These are phyloP conservation scores for Porodaedalea pini DNA, from an alignment of 1,284 basidiomycete species.

Conservation along the genomic window DNA sequence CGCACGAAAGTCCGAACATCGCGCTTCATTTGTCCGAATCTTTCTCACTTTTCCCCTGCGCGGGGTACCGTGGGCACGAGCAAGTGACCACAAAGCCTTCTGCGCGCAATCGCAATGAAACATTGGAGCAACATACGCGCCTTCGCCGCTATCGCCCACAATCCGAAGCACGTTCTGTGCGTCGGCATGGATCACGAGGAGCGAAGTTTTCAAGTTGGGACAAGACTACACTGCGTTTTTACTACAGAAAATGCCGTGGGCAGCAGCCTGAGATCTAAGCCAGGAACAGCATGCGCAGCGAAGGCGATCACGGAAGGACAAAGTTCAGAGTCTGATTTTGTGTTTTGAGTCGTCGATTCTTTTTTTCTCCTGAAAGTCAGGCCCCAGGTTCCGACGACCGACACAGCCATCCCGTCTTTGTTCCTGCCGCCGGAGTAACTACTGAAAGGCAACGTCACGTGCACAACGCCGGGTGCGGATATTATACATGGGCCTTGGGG, in stretches of 20 bases:
- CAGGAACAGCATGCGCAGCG: background rate
- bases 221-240: background rate
- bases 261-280: background rate
- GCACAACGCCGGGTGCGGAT: background rate
- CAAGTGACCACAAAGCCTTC: too few relatives aligned
- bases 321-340: background rate
- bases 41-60: too few relatives aligned
- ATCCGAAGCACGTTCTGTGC: too few relatives aligned
- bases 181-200: too few relatives aligned
- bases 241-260: background rate
- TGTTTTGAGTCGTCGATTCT: conserved; percentile 9
- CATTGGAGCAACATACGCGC: too few relatives aligned
- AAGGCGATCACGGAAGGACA: background rate
- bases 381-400: conserved; percentile 7
- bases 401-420: conserved; percentile 7
- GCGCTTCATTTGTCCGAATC: background rate
- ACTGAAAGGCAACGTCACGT: background rate
- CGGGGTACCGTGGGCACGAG: too few relatives aligned
- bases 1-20: conserved; percentile 1
- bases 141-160: too few relatives aligned
- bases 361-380: conserved; percentile 18
- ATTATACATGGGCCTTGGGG: too few relatives aligned
- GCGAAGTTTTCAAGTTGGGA: too few relatives aligned
- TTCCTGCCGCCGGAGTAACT: background rate
- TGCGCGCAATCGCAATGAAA: too few relatives aligned